Evolutionary conservation across 352 stramenopile species (phyloP), one percentile per base, ranked within the genome.

Genomic region (Phytophthora fragariaefolia): DNA sequence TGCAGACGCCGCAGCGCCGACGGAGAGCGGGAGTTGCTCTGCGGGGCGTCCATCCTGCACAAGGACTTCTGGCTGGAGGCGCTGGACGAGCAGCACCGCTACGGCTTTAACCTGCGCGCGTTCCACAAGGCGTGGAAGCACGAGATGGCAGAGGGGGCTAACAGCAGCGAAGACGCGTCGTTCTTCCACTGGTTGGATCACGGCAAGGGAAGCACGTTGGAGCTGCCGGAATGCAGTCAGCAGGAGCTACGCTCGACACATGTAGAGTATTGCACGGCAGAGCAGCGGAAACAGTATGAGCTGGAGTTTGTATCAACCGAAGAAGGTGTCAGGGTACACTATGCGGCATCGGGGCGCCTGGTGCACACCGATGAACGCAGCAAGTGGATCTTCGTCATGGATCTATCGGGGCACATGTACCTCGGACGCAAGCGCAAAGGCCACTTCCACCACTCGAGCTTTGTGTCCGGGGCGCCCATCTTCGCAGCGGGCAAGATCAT

Each of bases 341-440:
- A 85, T 48, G 73, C 63, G 7, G 48, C 57, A 12, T 83, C 78
- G 10, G 63, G 63, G 15, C 18, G 61, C 8, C 45, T 75, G 5
- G 78, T 88, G 32, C 67, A 90, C 26, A 92, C 84, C 2, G 84
- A 92, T 65, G 63, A 76, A 49, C 61, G 63, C 30, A 89, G 77
- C 53, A 93, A 93, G 54, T 91, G 83, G 82, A 93, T 93, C 65
- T 93, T 93, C 53, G 84, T 93, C n/a, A 48, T 93, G 40, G 76
- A 78, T 38, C 46, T 79, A 9, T 34, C 38, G 3, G 71, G 76
- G 1, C 63, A 38, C 32, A 76, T 93, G 63, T 90, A 87, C 54
- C 56, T 93, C n/a, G 74, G 69, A 3, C 82, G 84, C n/a, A 93
- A 93, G 69, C 71, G 62, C 40, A 93, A 93, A 49, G 84, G 84